These are phyloP conservation scores for Mimosa pudica DNA, from an alignment of 306 rosid genomes.

Conservation along the genomic window DNA sequence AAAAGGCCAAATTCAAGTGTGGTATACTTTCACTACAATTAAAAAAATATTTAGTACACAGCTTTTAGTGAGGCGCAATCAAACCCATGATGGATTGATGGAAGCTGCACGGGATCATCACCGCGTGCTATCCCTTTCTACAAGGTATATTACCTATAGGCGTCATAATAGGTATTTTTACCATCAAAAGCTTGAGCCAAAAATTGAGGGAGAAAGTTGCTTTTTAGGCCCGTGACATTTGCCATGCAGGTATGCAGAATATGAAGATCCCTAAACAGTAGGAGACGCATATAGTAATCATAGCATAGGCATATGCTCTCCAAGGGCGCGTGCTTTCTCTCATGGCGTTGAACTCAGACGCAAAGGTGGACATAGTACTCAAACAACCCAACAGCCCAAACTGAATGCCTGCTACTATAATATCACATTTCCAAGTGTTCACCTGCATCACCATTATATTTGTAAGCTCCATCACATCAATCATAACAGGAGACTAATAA, in stretches of 20 bases:
- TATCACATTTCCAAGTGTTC: slow-evolving; percentile 54
- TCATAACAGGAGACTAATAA: neutral
- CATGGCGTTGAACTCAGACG: slow-evolving; percentile 83
- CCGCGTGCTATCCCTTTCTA: neutral
- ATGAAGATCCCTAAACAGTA: slow-evolving; percentile 63
- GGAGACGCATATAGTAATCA: slow-evolving; percentile 57
- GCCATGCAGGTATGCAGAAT: slow-evolving; percentile 75
- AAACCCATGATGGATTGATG: neutral
- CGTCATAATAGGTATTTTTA: neutral
- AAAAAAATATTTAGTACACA: neutral
- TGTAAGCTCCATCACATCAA: neutral
- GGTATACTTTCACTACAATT: neutral
- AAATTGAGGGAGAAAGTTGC: too few relatives aligned
- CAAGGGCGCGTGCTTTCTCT: slow-evolving; percentile 65
- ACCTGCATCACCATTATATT: slow-evolving; percentile 47
- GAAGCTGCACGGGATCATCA: neutral
- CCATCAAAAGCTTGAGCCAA: neutral
- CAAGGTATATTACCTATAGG: too few relatives aligned
- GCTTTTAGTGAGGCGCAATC: neutral
- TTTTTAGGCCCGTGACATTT: neutral
- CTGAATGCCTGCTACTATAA: slow-evolving; percentile 58
- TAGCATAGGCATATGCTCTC: slow-evolving; percentile 75
- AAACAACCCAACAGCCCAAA: slow-evolving; percentile 81
- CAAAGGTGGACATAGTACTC: slow-evolving; percentile 88
- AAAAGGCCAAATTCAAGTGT: neutral